These are phyloP conservation scores for Colletotrichum sidae DNA, from an alignment of 2,329 filamentous ascomycete species.

Conservation along the genomic window DNA sequence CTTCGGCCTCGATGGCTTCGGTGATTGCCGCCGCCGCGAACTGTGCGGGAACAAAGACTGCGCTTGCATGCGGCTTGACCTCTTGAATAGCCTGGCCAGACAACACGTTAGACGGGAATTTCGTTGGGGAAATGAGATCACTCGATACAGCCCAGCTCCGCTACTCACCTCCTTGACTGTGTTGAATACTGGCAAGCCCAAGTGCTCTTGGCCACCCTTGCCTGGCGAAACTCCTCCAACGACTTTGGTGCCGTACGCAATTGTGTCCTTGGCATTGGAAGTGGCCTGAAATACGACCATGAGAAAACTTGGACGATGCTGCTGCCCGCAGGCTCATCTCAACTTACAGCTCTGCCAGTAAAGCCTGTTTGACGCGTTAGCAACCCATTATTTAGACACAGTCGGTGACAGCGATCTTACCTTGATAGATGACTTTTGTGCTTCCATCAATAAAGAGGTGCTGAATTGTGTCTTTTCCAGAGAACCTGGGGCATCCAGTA, in stretches of 20 bases:
- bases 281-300: constrained; percentile 45
- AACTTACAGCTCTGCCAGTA: constrained; percentile 50
- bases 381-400: neutral
- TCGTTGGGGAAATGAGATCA: neutral
- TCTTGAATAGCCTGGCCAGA: constrained; percentile 46
- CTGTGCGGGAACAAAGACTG: constrained; percentile 78
- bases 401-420: constrained; percentile 25
- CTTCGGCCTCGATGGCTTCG: constrained; percentile 81
- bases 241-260: constrained; percentile 52
- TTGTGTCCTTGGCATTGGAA: constrained; percentile 51
- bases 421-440: constrained; percentile 52
- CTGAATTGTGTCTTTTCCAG: constrained; percentile 44
- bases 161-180: constrained; percentile 47
- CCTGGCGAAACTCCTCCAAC: constrained; percentile 53
- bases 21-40: constrained; percentile 76
- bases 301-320: neutral
- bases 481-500: constrained; percentile 3
- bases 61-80: constrained; percentile 72
- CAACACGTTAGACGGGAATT: neutral
- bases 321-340: neutral
- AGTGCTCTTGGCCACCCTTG: constrained; percentile 48
- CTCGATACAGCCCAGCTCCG: neutral
- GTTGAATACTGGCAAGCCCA: constrained; percentile 50
- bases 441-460: constrained; percentile 44
- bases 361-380: constrained; percentile 44